Conservation (phyloP, 805 yeast genomes). For the Priceomyces medius region DNA sequence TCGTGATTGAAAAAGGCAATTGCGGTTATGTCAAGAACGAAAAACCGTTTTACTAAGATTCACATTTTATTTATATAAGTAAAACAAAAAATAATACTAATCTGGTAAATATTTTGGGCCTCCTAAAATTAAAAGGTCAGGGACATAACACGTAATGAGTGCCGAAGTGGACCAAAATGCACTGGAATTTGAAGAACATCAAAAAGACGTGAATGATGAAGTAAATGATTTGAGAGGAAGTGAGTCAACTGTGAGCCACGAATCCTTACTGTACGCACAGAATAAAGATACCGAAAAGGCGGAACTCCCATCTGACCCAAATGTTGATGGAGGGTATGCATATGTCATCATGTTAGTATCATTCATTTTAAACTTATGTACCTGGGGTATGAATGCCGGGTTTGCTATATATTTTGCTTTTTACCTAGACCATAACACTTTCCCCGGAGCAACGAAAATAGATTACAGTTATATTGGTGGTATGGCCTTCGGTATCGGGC, state of each 20-base stretch:
- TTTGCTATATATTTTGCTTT: constrained; percentile 62
- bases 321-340: constrained; percentile 62
- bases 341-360: constrained; percentile 61
- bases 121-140: too few species aligned
- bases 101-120: too few species aligned
- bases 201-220: too few species aligned
- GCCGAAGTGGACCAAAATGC: too few species aligned
- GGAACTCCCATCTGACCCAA: constrained; percentile 7
- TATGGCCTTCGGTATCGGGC: constrained; percentile 55
- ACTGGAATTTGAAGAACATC: too few species aligned
- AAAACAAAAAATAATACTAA: too few species aligned
- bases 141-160: too few species aligned
- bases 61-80: too few species aligned
- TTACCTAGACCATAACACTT: constrained; percentile 50
- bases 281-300: constrained; percentile 4
- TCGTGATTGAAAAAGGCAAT: too few species aligned
- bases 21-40: too few species aligned
- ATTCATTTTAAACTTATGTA: constrained; percentile 50
- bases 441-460: constrained; percentile 52
- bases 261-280: neutral
- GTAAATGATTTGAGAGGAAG: neutral
- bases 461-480: constrained; percentile 73
- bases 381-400: constrained; percentile 76
- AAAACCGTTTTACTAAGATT: too few species aligned
- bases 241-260: neutral